Percentiles rank a stretch among this genome's conserved stretches.
phyloP scores from a whole-genome alignment of 1,284 basidiomycete species.

The Cryptococcus sp. region DNA sequence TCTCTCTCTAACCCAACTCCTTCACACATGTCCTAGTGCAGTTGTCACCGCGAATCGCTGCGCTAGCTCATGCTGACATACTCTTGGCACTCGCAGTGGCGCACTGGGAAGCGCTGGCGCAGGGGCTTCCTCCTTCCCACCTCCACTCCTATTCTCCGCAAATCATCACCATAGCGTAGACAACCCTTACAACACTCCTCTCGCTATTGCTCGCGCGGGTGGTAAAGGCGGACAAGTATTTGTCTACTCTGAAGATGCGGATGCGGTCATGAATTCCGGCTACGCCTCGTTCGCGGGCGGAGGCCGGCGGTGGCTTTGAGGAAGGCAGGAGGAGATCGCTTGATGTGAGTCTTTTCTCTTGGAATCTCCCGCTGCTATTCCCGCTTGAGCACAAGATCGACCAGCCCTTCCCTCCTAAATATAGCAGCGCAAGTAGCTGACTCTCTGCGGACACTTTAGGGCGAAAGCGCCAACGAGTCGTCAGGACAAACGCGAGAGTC shows the following conservation, averaged over 20 bases:
- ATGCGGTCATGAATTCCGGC: conserved; percentile 17
- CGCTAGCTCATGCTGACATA: not conserved
- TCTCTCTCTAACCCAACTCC: not conserved
- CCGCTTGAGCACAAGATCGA: too few relatives aligned
- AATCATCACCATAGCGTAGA: conserved; percentile 26
- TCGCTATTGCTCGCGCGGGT: conserved; percentile 50
- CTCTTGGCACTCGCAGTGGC: conserved; percentile 20
- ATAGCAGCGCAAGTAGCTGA: not conserved
- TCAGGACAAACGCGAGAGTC: conserved; percentile 47
- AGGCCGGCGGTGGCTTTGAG: conserved; percentile 54
- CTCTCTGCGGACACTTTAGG: not conserved
- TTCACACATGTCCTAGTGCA: not conserved
- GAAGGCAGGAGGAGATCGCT: conserved; percentile 53
- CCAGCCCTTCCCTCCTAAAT: too few relatives aligned
- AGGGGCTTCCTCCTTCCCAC: conserved; percentile 32
- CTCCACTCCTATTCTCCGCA: conserved; percentile 25
- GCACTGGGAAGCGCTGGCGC: conserved; percentile 35
- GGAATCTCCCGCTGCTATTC: too few relatives aligned
- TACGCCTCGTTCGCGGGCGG: conserved; percentile 45
- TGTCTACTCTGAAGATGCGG: conserved; percentile 41
- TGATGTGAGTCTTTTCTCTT: conserved; percentile 39
- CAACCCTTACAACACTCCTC: conserved; percentile 24
- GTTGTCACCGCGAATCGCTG: not conserved
- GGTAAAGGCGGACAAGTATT: conserved; percentile 45
- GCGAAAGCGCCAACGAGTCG: conserved; percentile 39